A percentile compares a stretch with the other conserved stretches of the same genome.
Conservation (phyloP, 192 early-diverging fungal species). For the Funneliformis mosseae region DNA sequence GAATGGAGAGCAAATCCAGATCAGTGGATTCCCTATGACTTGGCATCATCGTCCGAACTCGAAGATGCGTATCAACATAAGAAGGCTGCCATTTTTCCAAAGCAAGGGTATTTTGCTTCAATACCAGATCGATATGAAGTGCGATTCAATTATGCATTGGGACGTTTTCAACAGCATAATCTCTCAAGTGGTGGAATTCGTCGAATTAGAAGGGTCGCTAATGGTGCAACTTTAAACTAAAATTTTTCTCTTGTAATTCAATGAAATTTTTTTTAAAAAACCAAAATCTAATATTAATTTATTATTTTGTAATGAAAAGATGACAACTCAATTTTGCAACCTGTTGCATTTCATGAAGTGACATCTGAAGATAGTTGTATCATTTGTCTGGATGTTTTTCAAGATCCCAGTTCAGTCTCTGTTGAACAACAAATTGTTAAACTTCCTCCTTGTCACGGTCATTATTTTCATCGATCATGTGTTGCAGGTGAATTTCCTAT, state of each 20-base stretch:
- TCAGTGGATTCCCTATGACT: slow-evolving; percentile 35
- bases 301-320: slow-evolving; percentile 14
- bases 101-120: slow-evolving; percentile 27
- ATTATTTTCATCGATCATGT: slow-evolving; percentile 33
- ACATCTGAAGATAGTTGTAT: slow-evolving; percentile 28
- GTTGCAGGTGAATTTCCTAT: slow-evolving; percentile 21
- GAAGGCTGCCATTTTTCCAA: neutral
- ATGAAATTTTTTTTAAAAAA: neutral
- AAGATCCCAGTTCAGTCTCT: slow-evolving; percentile 4
- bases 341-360: neutral
- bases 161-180: slow-evolving; percentile 26
- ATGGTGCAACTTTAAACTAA: slow-evolving; percentile 3
- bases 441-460: slow-evolving; percentile 30
- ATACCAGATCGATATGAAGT: slow-evolving; percentile 26
- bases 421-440: slow-evolving; percentile 28
- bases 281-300: neutral
- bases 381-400: slow-evolving; percentile 27
- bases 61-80: slow-evolving; percentile 28
- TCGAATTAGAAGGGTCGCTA: slow-evolving; percentile 19
- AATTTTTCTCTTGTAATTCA: neutral
- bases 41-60: slow-evolving; percentile 25
- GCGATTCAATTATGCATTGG: slow-evolving; percentile 25
- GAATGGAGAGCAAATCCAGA: slow-evolving; percentile 36
- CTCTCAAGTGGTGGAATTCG: slow-evolving; percentile 4
- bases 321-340: slow-evolving; percentile 34